A percentile compares a stretch with the other conserved stretches of the same genome.
phyloP scores from a whole-genome alignment of 1,139 yeast species.

The Yamadazyma friedrichii region DNA sequence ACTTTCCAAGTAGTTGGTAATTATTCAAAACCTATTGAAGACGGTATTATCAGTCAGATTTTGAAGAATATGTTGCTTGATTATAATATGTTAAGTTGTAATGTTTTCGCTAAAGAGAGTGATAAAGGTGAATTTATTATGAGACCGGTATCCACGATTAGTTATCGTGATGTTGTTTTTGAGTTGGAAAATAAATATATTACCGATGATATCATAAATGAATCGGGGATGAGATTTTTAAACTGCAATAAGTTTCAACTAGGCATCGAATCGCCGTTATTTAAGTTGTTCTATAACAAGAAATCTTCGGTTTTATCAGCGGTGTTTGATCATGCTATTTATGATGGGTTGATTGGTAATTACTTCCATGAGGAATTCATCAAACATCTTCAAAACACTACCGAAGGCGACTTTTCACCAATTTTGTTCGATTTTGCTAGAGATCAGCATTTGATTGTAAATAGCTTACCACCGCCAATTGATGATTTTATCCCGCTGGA shows the following conservation, averaged over 20 bases:
- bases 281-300: constrained; percentile 29
- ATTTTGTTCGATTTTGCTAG: constrained; percentile 19
- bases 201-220: constrained; percentile 19
- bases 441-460: constrained; percentile 21
- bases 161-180: constrained; percentile 26
- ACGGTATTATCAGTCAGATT: constrained; percentile 23
- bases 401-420: constrained; percentile 10
- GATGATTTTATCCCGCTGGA: constrained; percentile 16
- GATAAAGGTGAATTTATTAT: constrained; percentile 16
- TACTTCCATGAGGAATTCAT: constrained; percentile 36
- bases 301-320: constrained; percentile 21
- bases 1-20: constrained; percentile 38
- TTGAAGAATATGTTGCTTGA: constrained; percentile 33
- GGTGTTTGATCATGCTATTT: constrained; percentile 40
- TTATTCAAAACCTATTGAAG: constrained; percentile 25
- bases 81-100: constrained; percentile 34
- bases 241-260: constrained; percentile 24
- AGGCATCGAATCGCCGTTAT: constrained; percentile 27
- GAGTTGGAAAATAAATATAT: constrained; percentile 10
- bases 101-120: constrained; percentile 20
- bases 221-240: constrained; percentile 26
- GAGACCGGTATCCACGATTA: constrained; percentile 23
- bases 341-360: constrained; percentile 43
- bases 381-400: constrained; percentile 2
- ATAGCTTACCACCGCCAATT: constrained; percentile 36